phyloP scores from a whole-genome alignment of 768 basidiomycete genomes.

The Suillus subluteus region DNA sequence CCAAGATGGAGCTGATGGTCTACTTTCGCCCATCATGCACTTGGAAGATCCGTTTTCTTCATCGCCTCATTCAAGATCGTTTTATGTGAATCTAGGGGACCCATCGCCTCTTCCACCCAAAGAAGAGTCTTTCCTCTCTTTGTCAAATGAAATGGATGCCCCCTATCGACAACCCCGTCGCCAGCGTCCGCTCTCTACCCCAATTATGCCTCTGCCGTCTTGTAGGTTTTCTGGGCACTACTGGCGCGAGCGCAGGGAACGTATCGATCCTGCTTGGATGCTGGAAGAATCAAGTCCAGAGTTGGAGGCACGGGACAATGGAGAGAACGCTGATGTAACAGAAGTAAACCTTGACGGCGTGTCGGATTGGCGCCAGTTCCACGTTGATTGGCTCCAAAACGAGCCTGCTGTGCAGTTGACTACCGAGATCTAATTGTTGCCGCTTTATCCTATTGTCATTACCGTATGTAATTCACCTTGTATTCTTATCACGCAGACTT shows the following conservation, averaged over 20 bases:
- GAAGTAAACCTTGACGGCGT: conserved; percentile 14
- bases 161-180: conserved; percentile 28
- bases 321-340: conserved; percentile 38
- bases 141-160: conserved; percentile 36
- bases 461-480: conserved; percentile 3
- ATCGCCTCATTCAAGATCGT: conserved; percentile 45
- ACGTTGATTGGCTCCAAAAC: conserved; percentile 43
- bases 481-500: neutral
- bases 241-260: conserved; percentile 31
- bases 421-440: conserved; percentile 3
- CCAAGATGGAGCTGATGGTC: conserved; percentile 5
- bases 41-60: conserved; percentile 45
- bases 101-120: conserved; percentile 29
- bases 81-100: conserved; percentile 46
- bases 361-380: conserved; percentile 61
- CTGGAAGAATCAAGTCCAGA: conserved; percentile 42
- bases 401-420: conserved; percentile 15
- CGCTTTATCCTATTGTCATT: neutral
- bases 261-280: conserved; percentile 42
- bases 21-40: conserved; percentile 6
- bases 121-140: conserved; percentile 46
- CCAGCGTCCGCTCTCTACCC: conserved; percentile 36
- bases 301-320: conserved; percentile 28
- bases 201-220: conserved; percentile 36
- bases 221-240: conserved; percentile 37